Evolutionary conservation across 176 grass and related monocot genomes (phyloP).

Genomic region (Cenchrus americanus): DNA sequence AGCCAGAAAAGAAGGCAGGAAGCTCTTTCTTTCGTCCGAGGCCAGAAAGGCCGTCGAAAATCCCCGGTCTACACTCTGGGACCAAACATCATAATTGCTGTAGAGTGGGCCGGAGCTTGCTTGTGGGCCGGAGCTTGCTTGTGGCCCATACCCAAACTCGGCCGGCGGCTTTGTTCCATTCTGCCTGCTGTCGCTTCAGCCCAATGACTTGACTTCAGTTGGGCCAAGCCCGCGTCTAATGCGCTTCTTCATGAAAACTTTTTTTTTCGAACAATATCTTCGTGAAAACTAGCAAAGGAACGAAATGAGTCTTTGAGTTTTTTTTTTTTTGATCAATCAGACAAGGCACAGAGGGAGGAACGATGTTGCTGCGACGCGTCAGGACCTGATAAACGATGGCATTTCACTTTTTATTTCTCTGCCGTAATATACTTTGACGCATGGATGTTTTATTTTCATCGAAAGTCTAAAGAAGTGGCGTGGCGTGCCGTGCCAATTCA

Average conservation of each 20-base stretch:
- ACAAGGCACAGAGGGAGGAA: background rate
- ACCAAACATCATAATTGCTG: too few relatives aligned
- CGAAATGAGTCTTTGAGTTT: too few relatives aligned
- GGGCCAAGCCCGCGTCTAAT: background rate
- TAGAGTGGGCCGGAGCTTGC: background rate
- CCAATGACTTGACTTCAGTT: background rate
- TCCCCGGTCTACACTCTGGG: background rate
- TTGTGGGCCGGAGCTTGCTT: background rate
- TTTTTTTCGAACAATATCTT: too few relatives aligned
- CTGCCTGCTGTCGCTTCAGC: too few relatives aligned
- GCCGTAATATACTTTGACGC: background rate
- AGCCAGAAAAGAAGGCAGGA: background rate
- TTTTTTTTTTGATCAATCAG: too few relatives aligned
- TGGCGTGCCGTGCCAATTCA: background rate
- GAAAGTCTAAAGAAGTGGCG: background rate
- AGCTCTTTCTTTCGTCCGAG: too few relatives aligned
- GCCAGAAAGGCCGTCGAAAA: background rate
- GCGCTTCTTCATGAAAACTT: too few relatives aligned
- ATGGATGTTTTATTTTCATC: background rate
- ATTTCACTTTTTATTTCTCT: background rate
- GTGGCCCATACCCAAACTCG: background rate
- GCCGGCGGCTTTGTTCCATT: too few relatives aligned
- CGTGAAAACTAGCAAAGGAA: too few relatives aligned
- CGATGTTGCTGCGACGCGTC: background rate
- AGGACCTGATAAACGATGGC: background rate